Percentiles rank a stretch among this genome's conserved stretches.
Evolutionary conservation across 495 filamentous ascomycete species (phyloP).

Genomic region (Aspergillus nanangensis): DNA sequence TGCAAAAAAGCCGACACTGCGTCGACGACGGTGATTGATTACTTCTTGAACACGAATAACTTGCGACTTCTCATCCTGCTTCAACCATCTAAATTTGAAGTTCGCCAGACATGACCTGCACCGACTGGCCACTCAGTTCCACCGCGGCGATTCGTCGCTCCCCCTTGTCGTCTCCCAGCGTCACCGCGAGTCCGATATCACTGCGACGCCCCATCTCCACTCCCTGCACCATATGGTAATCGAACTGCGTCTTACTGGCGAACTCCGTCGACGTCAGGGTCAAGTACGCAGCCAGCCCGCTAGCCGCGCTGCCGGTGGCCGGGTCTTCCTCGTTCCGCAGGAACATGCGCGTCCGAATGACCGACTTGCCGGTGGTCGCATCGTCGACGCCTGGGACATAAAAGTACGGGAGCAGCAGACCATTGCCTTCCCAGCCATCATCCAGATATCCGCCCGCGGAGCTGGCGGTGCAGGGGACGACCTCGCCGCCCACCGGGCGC

Average conservation of each 20-base stretch:
- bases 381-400: conserved; percentile 38
- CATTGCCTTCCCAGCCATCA: conserved; percentile 43
- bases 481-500: conserved; percentile 12
- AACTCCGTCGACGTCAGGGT: conserved; percentile 34
- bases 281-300: conserved; percentile 53
- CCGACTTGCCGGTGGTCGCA: conserved; percentile 15
- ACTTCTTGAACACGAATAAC: background rate
- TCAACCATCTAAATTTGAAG: background rate
- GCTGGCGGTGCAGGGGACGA: background rate
- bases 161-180: conserved; percentile 10
- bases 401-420: conserved; percentile 50
- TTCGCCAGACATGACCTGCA: background rate
- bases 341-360: conserved; percentile 41
- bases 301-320: conserved; percentile 61
- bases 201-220: conserved; percentile 75
- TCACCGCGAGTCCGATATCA: conserved; percentile 48
- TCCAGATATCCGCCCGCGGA: conserved; percentile 34
- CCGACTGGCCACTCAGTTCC: conserved; percentile 42
- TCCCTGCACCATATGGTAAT: conserved; percentile 62
- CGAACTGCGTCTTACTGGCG: conserved; percentile 18
- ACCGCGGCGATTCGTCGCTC: conserved; percentile 41
- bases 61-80: too few species aligned
- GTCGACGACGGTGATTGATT: too few species aligned
- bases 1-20: too few species aligned
- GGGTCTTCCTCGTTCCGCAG: conserved; percentile 56